Percentiles rank a stretch among this genome's conserved stretches.
These are phyloP conservation scores for Epichloe gansuensis DNA, from an alignment of 2,329 filamentous ascomycete species.

Conservation along the genomic window DNA sequence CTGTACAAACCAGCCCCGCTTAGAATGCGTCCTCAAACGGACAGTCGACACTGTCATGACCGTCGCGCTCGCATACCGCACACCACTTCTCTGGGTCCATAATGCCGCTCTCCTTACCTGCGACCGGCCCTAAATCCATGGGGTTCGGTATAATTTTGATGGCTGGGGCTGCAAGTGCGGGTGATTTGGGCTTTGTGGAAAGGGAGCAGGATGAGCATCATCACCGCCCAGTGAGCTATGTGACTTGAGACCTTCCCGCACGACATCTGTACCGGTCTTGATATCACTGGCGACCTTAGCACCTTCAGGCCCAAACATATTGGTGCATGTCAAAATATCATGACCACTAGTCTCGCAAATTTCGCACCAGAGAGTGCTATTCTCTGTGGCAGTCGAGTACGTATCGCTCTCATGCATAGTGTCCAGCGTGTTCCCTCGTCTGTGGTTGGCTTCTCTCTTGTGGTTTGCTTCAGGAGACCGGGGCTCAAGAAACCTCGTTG, in stretches of 20 bases:
- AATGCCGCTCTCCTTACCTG: slow-evolving; percentile 66
- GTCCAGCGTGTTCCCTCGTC: slow-evolving; percentile 41
- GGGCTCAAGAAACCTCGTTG: slow-evolving; percentile 37
- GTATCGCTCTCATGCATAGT: slow-evolving; percentile 60
- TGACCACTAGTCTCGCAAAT: slow-evolving; percentile 88
- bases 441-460: slow-evolving; percentile 25
- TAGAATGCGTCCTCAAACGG: slow-evolving; percentile 75
- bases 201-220: slow-evolving; percentile 41
- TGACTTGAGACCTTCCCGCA: slow-evolving; percentile 26
- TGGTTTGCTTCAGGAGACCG: slow-evolving; percentile 35
- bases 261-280: slow-evolving; percentile 22
- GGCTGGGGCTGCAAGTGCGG: slow-evolving; percentile 23
- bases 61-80: slow-evolving; percentile 88
- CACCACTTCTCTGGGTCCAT: slow-evolving; percentile 90
- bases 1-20: not conserved
- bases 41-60: slow-evolving; percentile 91
- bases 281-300: slow-evolving; percentile 20
- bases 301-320: slow-evolving; percentile 57
- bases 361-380: slow-evolving; percentile 76
- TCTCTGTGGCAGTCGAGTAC: slow-evolving; percentile 59
- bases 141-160: slow-evolving; percentile 45
- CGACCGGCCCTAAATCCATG: slow-evolving; percentile 55
- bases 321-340: slow-evolving; percentile 87
- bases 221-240: slow-evolving; percentile 26
- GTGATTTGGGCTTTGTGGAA: slow-evolving; percentile 35